Base-by-base conservation (phyloP, 169 alveolate species). In the Cryptosporidium parvum region DNA sequence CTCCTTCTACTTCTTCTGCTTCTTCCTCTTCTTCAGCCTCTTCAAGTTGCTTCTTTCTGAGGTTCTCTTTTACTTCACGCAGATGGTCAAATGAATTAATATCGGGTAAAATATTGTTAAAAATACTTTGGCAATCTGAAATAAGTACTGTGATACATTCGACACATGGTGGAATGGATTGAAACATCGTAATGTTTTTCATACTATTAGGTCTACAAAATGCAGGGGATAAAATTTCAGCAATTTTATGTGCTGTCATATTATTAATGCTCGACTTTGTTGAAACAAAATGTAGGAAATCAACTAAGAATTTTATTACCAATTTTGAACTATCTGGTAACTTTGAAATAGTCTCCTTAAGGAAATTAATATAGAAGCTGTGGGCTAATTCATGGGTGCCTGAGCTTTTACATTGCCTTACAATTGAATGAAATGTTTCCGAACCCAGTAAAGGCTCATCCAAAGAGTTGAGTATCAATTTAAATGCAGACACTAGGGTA, bases 181-280 rank as follows among this genome's bases (percentile, higher is more conserved):
- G 80, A 80, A 62, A 80, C 89, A 80, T 80, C 10, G 62, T 39
- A 14, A 58, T 80, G 10, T 59, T 42, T 45, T 56, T 58, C 37
- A 80, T 65, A 44, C 14, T 21, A 31, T 16, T 52, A 8, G 89
- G 89, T n/a, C 89, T 80, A 31, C 75, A 80, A 23, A 80, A 80
- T 62, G 75, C 75, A 44, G 89, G 89, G 2, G 89, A 21, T 31
- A 80, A 42, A 14, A 80, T 80, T 80, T 80, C 89, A 8, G 89
- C 75, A 37, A 80, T 80, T 44, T 33, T 80, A 23, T 51, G 89
- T 65, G 75, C 37, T 16, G 80, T 80, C 89, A 80, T 80, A 80
- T 80, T 80, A 26, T 80, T 80, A 21, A 48, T 26, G 21, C 75
- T 80, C 3, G 89, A 59, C 8, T 80, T 80, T 10, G 75, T n/a